Base-by-base conservation (phyloP, 2,329 filamentous ascomycete genomes). In the Xylaria multiplex region DNA sequence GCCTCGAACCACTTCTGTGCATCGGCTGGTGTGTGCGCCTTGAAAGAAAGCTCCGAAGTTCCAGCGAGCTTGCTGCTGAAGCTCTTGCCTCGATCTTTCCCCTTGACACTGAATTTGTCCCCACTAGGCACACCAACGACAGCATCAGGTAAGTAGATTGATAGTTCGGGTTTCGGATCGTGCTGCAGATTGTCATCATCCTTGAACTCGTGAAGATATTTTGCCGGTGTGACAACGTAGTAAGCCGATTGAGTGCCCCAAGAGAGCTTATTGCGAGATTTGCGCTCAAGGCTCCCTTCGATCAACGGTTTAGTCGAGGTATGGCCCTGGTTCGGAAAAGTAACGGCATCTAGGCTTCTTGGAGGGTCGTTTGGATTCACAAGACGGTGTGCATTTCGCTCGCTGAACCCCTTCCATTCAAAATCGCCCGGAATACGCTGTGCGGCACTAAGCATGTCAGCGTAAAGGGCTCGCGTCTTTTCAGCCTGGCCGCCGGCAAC, bases 141-240 rank as follows among this genome's bases (percentile, higher is more conserved):
- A 73, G 95, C 96, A 73, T 99, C 96, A 11, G 96, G 94, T 0
- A 99, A 88, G 79, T 95, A 98, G 71, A 99, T 88, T 14, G 92
- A 96, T 46, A 96, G 83, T 77, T 99, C 95, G 0, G 96, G 95
- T 63, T 86, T 85, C 9, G 93, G 93, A 68, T 97, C 93, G 73
- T 88, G 81, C 54, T 85, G 84, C 58, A 85, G 72, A 75, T 89
- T 86, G 74, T 98, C 95, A 76, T 92, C 91, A 75, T 96, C 93
- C 81, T 97, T 97, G 85, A 97, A 99, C 79, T 97, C 94, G 81
- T 99, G 96, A 65, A 99, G 82, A 81, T 91, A 99, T 75, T 92
- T 93, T 64, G 92, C 87, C 0, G 93, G 91, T 0, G 93, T 97
- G 54, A 98, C 88, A 63, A 96, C 95, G 77, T 97, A 99, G 84